phyloP scores from a whole-genome alignment of 768 basidiomycete species.

The Saitozyma podzolica region DNA sequence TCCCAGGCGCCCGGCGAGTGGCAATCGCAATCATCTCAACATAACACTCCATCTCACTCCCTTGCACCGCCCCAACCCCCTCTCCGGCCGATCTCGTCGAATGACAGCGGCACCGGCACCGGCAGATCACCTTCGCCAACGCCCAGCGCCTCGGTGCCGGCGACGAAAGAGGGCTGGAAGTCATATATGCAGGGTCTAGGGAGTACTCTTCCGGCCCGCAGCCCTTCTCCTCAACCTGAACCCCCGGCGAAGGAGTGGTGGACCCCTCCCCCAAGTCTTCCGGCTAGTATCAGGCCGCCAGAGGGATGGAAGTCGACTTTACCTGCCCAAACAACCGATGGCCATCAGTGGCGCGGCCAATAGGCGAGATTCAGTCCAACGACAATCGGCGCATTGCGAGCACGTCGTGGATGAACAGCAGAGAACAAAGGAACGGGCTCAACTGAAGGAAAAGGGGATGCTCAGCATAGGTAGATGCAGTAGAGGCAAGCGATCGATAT shows the following conservation, averaged over 20 bases:
- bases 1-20: too few relatives aligned
- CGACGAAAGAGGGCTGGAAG: conserved; percentile 30
- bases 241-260: conserved; percentile 34
- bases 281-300: conserved; percentile 37
- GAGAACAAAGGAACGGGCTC: too few relatives aligned
- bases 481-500: too few relatives aligned
- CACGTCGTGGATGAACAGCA: too few relatives aligned
- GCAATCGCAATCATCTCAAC: too few relatives aligned
- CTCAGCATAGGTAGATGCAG: too few relatives aligned
- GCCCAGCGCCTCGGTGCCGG: not conserved
- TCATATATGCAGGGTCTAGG: conserved; percentile 36
- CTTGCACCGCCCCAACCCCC: too few relatives aligned
- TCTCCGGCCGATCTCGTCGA: too few relatives aligned
- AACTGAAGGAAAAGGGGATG: too few relatives aligned
- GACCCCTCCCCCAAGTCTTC: conserved; percentile 42
- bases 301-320: conserved; percentile 42
- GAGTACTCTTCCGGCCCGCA: conserved; percentile 17
- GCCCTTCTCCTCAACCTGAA: conserved; percentile 25
- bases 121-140: not conserved
- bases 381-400: not conserved
- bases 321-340: conserved; percentile 22
- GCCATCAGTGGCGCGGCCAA: conserved; percentile 37
- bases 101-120: too few relatives aligned
- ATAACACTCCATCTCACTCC: too few relatives aligned
- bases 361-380: not conserved